Evolutionary conservation across 805 yeast genomes (phyloP).

Genomic region (Wickerhamiella dianesei): DNA sequence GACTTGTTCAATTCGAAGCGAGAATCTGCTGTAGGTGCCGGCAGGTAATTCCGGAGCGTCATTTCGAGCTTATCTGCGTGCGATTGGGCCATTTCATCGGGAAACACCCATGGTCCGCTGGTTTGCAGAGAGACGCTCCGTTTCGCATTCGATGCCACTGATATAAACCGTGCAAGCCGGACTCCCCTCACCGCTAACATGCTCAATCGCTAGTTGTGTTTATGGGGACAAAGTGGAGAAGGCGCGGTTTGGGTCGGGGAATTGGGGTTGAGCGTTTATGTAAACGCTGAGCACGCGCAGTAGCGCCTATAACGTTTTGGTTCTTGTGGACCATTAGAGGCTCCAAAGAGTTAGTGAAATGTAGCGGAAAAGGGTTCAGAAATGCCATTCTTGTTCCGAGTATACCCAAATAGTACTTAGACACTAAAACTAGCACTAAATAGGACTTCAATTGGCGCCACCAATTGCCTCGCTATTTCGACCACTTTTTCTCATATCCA

Average conservation of each 20-base stretch:
- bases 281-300: not conserved
- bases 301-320: no score
- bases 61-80: slow-evolving; percentile 22
- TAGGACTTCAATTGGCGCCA: no score
- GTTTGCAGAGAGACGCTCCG: not conserved
- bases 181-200: not conserved
- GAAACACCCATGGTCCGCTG: slow-evolving; percentile 16
- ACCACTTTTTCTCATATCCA: no score
- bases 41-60: slow-evolving; percentile 20
- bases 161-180: not conserved
- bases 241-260: not conserved
- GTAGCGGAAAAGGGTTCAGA: no score
- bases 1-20: slow-evolving; percentile 11
- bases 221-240: not conserved
- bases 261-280: not conserved
- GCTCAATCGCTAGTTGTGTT: not conserved
- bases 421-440: no score
- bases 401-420: no score
- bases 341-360: no score
- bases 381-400: no score
- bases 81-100: slow-evolving; percentile 22
- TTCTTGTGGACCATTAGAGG: no score
- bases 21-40: slow-evolving; percentile 4
- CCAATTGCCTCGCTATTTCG: no score
- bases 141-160: not conserved